Evolutionary conservation across 2,329 filamentous ascomycete species (phyloP).

Genomic region (Trichothecium sympodiale): DNA sequence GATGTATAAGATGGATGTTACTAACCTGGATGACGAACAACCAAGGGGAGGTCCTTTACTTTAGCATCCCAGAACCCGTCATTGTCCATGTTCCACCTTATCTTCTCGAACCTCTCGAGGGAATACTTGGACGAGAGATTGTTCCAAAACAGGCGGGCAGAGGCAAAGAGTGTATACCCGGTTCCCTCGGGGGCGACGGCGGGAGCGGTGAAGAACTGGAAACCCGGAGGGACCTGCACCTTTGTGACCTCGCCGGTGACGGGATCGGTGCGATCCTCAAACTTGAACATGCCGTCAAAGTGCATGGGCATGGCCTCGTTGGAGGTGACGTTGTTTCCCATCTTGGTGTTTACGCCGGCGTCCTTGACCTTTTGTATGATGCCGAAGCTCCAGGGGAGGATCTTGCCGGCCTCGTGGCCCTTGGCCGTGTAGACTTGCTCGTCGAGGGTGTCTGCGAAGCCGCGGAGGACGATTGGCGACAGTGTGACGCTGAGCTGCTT

Average conservation of each 20-base stretch:
- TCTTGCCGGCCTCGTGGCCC: no score
- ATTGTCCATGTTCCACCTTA: constrained; percentile 2
- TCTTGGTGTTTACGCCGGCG: not conserved
- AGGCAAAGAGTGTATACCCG: constrained; percentile 4
- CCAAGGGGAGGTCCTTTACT: no score
- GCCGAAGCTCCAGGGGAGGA: constrained; percentile 1
- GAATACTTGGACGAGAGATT: constrained; percentile 1
- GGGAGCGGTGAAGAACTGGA: constrained; percentile 3
- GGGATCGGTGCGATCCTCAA: not conserved
- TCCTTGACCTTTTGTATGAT: constrained; percentile 4
- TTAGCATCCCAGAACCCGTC: constrained; percentile 1
- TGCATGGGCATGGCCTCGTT: constrained; percentile 5
- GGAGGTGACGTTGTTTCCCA: constrained; percentile 2
- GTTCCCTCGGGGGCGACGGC: not conserved
- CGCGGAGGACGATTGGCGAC: no score
- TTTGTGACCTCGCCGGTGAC: constrained; percentile 1
- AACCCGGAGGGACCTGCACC: constrained; percentile 1
- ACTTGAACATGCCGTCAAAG: constrained; percentile 5
- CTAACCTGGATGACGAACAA: no score
- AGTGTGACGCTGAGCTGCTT: no score
- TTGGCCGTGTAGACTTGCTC: no score
- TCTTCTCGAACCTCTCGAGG: constrained; percentile 3
- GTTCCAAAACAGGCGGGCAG: not conserved
- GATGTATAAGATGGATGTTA: no score
- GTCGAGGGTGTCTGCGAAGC: no score